phyloP scores from a whole-genome alignment of 371 early-diverging fungal species.

The Rhizopus stolonifer region DNA sequence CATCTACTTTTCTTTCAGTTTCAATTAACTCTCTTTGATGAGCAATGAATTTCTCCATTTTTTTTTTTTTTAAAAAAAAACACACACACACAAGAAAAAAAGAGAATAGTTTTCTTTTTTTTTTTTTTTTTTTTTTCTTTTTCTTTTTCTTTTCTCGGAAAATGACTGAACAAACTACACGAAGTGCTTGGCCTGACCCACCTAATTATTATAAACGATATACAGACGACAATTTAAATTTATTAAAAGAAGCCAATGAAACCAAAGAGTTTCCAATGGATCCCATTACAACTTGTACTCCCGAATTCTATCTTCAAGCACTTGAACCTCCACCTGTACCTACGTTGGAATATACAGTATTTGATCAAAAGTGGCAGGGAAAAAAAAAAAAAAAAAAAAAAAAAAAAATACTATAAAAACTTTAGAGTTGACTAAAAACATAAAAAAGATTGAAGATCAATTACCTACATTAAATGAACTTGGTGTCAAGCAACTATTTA shows the following conservation, averaged over 20 bases:
- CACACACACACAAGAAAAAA: not conserved
- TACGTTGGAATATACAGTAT: constrained; percentile 62
- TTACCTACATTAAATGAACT: constrained; percentile 64
- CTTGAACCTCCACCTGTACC: constrained; percentile 67
- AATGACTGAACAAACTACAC: constrained; percentile 24
- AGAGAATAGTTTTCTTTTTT: not conserved
- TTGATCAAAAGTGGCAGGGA: constrained; percentile 76
- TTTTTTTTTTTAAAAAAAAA: not conserved
- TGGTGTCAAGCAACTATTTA: constrained; percentile 67
- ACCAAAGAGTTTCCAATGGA: constrained; percentile 25
- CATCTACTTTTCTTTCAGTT: constrained; percentile 61
- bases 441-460: constrained; percentile 55
- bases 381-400: not conserved
- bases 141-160: not conserved
- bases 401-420: not conserved
- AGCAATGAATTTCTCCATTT: constrained; percentile 35
- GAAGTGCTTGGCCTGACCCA: constrained; percentile 69
- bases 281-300: constrained; percentile 30
- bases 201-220: constrained; percentile 67
- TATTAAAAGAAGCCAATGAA: constrained; percentile 33
- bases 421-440: not conserved
- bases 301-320: constrained; percentile 43
- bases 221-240: constrained; percentile 57
- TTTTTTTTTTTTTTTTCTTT: not conserved
- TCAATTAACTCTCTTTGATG: constrained; percentile 61